Evolutionary conservation across 2,329 filamentous ascomycete species (phyloP), one percentile per base, ranked within the genome.

Genomic region (Magnaporthiopsis incrustans): DNA sequence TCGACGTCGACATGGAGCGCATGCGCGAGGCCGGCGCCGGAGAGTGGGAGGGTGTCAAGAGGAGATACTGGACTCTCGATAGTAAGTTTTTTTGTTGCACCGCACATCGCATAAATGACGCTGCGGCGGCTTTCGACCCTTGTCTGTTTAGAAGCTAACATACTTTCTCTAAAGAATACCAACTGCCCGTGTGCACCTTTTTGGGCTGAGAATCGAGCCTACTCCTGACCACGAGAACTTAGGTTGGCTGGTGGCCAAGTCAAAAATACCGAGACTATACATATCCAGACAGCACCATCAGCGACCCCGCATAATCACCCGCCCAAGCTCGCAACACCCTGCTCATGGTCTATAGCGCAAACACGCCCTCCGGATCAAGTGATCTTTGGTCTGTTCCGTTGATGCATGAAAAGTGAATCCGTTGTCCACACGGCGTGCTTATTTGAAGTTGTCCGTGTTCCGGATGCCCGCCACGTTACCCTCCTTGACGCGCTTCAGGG

Each of bases 61-160:
- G 93, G 70, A 87, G 90, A 65, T 98, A 98, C 75, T 98, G 94
- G 93, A 90, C 89, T 35, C 80, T 98, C 63, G 86, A 92, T 66
- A 87, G 83, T 85, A 74, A 80, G 82, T 79, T 59, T 60, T 57
- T 33, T 57, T 35, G 30, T 65, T 64, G 22, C 15, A 15, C 32
- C 25, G 18, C 15, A 5, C 22, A 1, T 12, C n/a, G 18, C 15
- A 25, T 32, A 1, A 18, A 26, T 26, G n/a, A 14, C 8, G 27
- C 33, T 18, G 33, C 4, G 33, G 32, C n/a, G 64, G 63, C 33
- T 64, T 50, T 18, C 63, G 57, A 18, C 65, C 50, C n/a, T 56
- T 59, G 10, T 57, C 1, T 12, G n/a, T 14, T 25, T 3, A 4
- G 26, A 27, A 27, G 53, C 75, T 75, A 70, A 73, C 69, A 64